Evolutionary conservation across 2,329 filamentous ascomycete species (phyloP).

Genomic region (Colletotrichum sp.): DNA sequence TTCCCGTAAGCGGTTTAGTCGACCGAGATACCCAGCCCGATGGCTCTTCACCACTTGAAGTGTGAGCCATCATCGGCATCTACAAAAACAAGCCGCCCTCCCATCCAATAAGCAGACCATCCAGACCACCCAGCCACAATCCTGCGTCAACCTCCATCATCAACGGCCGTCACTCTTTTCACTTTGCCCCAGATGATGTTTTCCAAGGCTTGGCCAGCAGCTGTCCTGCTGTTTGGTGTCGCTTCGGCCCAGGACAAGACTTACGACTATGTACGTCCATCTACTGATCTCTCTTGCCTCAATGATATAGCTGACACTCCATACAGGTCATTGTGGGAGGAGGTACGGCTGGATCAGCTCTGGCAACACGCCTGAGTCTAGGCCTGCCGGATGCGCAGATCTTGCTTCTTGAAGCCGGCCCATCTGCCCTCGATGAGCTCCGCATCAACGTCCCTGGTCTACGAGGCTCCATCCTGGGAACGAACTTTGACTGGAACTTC

Average conservation of each 20-base stretch:
- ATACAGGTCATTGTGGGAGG: constrained; percentile 2
- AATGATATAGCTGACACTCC: neutral
- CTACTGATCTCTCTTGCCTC: neutral
- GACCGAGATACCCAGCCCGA: neutral
- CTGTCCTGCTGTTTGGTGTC: neutral
- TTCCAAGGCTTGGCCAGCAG: neutral
- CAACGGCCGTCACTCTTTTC: neutral
- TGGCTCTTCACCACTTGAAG: too few species aligned
- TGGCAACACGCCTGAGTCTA: constrained; percentile 31
- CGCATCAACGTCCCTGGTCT: constrained; percentile 37
- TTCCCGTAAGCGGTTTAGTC: neutral
- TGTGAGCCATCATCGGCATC: neutral
- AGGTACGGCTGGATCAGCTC: neutral
- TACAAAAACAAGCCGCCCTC: neutral
- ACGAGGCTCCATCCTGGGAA: constrained; percentile 31
- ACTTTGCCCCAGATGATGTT: neutral
- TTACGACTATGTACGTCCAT: constrained; percentile 28
- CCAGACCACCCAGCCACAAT: neutral
- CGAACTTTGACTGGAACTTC: constrained; percentile 47
- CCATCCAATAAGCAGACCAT: neutral
- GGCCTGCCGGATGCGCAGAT: constrained; percentile 33
- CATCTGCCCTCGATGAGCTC: constrained; percentile 30
- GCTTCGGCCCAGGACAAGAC: neutral
- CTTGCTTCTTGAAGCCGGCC: constrained; percentile 34
- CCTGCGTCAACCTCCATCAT: neutral